These are phyloP conservation scores for Rosa rugosa DNA, from an alignment of 306 rosid genomes.

Conservation along the genomic window DNA sequence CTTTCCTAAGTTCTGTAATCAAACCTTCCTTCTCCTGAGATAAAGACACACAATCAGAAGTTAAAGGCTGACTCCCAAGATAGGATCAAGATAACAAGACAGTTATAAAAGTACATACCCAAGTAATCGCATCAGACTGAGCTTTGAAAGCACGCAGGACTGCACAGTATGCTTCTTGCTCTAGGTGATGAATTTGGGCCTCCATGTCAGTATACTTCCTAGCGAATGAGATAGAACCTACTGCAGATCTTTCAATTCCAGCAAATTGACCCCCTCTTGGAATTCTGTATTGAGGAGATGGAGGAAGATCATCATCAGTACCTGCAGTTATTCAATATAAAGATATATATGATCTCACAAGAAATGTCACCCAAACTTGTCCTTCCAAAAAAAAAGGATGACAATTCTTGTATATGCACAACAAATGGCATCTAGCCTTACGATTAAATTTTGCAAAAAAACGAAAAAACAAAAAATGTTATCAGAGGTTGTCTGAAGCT, in stretches of 20 bases:
- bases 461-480: too few species aligned
- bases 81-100: slow-evolving; percentile 5
- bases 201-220: slow-evolving; percentile 70
- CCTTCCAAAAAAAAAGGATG: background rate
- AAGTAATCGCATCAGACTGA: slow-evolving; percentile 88
- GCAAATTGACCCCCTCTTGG: slow-evolving; percentile 42
- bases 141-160: slow-evolving; percentile 97
- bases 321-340: slow-evolving; percentile 45
- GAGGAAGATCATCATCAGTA: slow-evolving; percentile 60
- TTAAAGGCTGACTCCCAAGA: slow-evolving; percentile 20
- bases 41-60: slow-evolving; percentile 23
- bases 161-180: slow-evolving; percentile 92
- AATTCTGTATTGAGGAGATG: slow-evolving; percentile 61
- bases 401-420: slow-evolving; percentile 4
- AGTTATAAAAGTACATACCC: slow-evolving; percentile 57
- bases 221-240: slow-evolving; percentile 47
- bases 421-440: background rate
- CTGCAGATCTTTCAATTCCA: slow-evolving; percentile 51
- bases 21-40: slow-evolving; percentile 90
- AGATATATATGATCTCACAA: slow-evolving; percentile 17
- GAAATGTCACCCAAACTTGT: slow-evolving; percentile 15
- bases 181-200: slow-evolving; percentile 87
- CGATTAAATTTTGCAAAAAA: background rate
- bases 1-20: slow-evolving; percentile 97
- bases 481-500: background rate